A percentile compares a stretch with the other conserved stretches of the same genome.
phyloP scores from a whole-genome alignment of 352 stramenopile genomes.

The Plasmopara viticola region DNA sequence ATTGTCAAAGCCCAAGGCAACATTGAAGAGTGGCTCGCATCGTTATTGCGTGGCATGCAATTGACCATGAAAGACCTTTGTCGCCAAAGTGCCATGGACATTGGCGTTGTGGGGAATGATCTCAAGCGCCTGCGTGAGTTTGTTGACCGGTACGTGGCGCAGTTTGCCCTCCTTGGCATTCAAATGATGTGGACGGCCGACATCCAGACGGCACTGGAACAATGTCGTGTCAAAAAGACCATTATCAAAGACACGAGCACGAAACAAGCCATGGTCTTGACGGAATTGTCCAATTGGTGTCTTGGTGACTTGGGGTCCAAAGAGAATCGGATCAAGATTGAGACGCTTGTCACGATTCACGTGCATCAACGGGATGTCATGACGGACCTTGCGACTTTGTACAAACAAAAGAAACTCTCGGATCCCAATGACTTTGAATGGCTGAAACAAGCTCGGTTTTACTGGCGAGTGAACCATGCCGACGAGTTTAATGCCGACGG shows the following conservation, averaged over 20 bases:
- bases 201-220: slow-evolving; percentile 92
- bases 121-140: slow-evolving; percentile 91
- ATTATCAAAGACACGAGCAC: slow-evolving; percentile 96
- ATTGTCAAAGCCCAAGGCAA: slow-evolving; percentile 96
- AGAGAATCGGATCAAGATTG: slow-evolving; percentile 96
- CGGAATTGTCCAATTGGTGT: slow-evolving; percentile 95
- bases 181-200: slow-evolving; percentile 97
- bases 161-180: slow-evolving; percentile 94
- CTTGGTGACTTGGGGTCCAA: slow-evolving; percentile 94
- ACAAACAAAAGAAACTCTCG: slow-evolving; percentile 94
- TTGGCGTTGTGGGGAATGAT: slow-evolving; percentile 87
- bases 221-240: slow-evolving; percentile 94
- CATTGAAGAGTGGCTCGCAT: slow-evolving; percentile 98
- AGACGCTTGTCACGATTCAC: slow-evolving; percentile 97
- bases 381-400: slow-evolving; percentile 89
- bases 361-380: slow-evolving; percentile 98
- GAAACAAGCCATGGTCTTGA: slow-evolving; percentile 90
- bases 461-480: slow-evolving; percentile 91
- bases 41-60: slow-evolving; percentile 93
- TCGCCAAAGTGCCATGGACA: slow-evolving; percentile 89
- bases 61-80: slow-evolving; percentile 97
- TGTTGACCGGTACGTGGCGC: slow-evolving; percentile 92
- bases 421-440: slow-evolving; percentile 98
- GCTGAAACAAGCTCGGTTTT: slow-evolving; percentile 99
- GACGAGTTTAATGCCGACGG: slow-evolving; percentile 95